phyloP scores from a whole-genome alignment of 164 flowering plant genomes.

The Tinospora cordifolia region DNA sequence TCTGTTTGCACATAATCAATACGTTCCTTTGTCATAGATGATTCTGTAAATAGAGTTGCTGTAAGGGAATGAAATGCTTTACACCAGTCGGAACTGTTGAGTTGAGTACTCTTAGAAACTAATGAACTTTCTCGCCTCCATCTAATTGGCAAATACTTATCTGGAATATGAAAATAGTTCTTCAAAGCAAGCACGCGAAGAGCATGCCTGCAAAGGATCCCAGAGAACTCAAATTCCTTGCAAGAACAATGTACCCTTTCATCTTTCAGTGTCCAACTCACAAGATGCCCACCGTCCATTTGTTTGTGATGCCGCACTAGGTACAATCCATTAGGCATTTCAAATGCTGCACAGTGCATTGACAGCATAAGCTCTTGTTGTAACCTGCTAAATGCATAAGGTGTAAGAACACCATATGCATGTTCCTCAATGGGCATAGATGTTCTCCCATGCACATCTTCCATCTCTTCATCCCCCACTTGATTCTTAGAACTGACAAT shows the following conservation, averaged over 20 bases:
- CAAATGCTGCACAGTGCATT: constrained; percentile 52
- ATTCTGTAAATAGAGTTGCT: constrained; percentile 37
- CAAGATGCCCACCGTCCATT: constrained; percentile 45
- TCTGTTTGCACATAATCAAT: constrained; percentile 36
- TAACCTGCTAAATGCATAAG: constrained; percentile 50
- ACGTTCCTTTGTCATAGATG: constrained; percentile 44
- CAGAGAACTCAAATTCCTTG: constrained; percentile 63
- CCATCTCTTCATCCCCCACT: constrained; percentile 27
- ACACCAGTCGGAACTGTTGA: constrained; percentile 30
- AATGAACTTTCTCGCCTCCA: constrained; percentile 48
- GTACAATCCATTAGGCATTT: constrained; percentile 51
- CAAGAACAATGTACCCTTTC: constrained; percentile 61
- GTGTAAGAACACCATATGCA: constrained; percentile 46
- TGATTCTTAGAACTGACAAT: constrained; percentile 25
- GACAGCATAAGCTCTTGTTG: constrained; percentile 50
- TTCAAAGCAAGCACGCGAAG: constrained; percentile 42
- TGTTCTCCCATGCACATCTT: constrained; percentile 35
- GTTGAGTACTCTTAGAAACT: constrained; percentile 12
- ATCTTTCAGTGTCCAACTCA: constrained; percentile 51
- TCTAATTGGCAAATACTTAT: constrained; percentile 40
- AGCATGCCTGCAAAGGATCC: constrained; percentile 57
- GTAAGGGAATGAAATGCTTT: constrained; percentile 45
- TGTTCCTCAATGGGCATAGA: constrained; percentile 61
- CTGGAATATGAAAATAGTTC: constrained; percentile 64
- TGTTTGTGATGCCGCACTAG: constrained; percentile 52